A percentile compares a stretch with the other conserved stretches of the same genome.
phyloP scores from a whole-genome alignment of 768 basidiomycete genomes.

The Termitomyces sp. region DNA sequence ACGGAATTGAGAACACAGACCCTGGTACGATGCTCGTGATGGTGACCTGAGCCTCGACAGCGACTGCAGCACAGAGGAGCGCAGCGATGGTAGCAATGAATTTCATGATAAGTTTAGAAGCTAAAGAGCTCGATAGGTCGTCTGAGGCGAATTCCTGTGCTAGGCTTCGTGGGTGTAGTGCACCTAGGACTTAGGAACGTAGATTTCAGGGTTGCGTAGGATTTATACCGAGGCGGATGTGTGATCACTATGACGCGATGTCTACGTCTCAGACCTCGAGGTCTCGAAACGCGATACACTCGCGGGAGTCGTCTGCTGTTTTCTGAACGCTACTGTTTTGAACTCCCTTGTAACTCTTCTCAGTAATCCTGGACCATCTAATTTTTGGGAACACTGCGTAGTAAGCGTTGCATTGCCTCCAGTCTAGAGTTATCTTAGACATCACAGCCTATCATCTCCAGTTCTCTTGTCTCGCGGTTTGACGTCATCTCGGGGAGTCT shows the following conservation, averaged over 20 bases:
- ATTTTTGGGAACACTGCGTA: not conserved
- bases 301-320: not conserved
- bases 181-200: not conserved
- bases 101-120: not conserved
- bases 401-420: not conserved
- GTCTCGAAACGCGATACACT: conserved; percentile 1
- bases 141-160: not conserved
- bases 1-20: conserved; percentile 1
- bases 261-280: conserved; percentile 3
- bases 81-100: conserved; percentile 1
- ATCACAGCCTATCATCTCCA: not conserved
- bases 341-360: not conserved
- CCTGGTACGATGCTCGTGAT: conserved; percentile 10
- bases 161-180: not conserved
- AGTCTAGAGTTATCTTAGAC: not conserved
- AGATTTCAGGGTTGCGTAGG: not conserved
- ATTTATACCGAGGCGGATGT: conserved; percentile 8
- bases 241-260: conserved; percentile 5
- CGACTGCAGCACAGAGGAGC: conserved; percentile 2
- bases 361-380: not conserved
- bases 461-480: conserved; percentile 1
- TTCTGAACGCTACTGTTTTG: not conserved
- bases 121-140: not conserved
- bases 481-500: conserved; percentile 3
- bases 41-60: conserved; percentile 8